A percentile compares a stretch with the other conserved stretches of the same genome.
phyloP scores from a whole-genome alignment of 148 eudicot species.

The Oxyria digyna region DNA sequence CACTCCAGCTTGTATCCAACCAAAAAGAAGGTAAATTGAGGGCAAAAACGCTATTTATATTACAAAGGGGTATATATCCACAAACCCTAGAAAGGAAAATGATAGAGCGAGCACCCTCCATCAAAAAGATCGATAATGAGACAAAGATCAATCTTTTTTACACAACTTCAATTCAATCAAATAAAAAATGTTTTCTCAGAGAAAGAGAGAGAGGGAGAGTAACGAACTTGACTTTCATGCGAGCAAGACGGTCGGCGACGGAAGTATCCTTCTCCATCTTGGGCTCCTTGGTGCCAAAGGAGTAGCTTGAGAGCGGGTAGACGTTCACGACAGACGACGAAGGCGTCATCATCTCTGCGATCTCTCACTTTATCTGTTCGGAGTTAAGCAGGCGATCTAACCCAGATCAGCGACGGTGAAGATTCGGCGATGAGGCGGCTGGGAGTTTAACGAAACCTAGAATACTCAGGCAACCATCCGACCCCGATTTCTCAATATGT shows the following conservation, averaged over 20 bases:
- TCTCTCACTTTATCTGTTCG: neutral
- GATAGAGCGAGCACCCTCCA: neutral
- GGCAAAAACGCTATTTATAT: too few species aligned
- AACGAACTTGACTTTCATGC: conserved; percentile 78
- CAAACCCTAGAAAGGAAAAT: neutral
- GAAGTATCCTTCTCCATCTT: conserved; percentile 95
- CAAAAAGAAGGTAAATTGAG: neutral
- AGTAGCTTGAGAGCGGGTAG: conserved; percentile 70
- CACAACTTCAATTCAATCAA: neutral
- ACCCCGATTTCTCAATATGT: neutral
- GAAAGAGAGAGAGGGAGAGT: neutral
- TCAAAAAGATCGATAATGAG: neutral
- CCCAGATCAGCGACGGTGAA: neutral
- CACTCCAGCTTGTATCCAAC: neutral
- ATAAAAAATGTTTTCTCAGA: neutral
- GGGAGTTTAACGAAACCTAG: neutral
- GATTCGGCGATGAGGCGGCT: neutral
- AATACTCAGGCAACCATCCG: neutral
- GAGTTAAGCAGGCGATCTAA: neutral
- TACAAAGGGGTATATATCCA: too few species aligned
- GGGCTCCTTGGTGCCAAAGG: conserved; percentile 81
- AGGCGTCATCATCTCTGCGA: conserved; percentile 4
- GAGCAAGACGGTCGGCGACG: conserved; percentile 92
- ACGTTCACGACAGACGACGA: conserved; percentile 32
- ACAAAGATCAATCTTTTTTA: neutral